phyloP scores from a whole-genome alignment of 495 filamentous ascomycete species.

The Mytilinidion resinicola region DNA sequence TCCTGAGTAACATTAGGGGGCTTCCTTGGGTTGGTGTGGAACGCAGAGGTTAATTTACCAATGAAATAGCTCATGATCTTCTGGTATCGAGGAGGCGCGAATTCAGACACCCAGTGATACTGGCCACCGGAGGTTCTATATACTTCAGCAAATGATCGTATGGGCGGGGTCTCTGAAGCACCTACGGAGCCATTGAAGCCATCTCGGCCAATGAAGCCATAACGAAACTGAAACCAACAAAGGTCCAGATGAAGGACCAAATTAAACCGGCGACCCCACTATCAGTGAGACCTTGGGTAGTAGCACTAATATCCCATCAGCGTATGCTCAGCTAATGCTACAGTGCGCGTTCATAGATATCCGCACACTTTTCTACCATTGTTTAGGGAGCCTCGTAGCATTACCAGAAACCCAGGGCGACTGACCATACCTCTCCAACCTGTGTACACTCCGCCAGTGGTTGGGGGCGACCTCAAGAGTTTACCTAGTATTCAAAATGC shows the following conservation, averaged over 20 bases:
- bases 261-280: constrained; percentile 36
- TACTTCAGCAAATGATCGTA: constrained; percentile 1
- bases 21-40: not conserved
- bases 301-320: not conserved
- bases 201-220: constrained; percentile 35
- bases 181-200: constrained; percentile 37
- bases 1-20: constrained; percentile 3
- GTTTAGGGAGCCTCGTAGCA: too few species aligned
- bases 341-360: too few species aligned
- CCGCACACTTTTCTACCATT: too few species aligned
- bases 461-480: too few species aligned
- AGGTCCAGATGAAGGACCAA: constrained; percentile 35
- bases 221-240: constrained; percentile 33
- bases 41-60: constrained; percentile 19
- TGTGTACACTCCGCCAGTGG: too few species aligned
- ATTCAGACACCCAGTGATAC: constrained; percentile 41
- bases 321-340: too few species aligned
- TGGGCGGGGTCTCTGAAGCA: not conserved
- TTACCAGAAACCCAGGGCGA: too few species aligned
- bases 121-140: constrained; percentile 23
- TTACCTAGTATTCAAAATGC: too few species aligned
- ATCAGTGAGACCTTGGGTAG: constrained; percentile 27
- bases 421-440: too few species aligned
- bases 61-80: constrained; percentile 44
- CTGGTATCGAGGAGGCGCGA: constrained; percentile 39